Base-by-base conservation (phyloP, 164 flowering plant genomes). In the Warburgia ugandensis region DNA sequence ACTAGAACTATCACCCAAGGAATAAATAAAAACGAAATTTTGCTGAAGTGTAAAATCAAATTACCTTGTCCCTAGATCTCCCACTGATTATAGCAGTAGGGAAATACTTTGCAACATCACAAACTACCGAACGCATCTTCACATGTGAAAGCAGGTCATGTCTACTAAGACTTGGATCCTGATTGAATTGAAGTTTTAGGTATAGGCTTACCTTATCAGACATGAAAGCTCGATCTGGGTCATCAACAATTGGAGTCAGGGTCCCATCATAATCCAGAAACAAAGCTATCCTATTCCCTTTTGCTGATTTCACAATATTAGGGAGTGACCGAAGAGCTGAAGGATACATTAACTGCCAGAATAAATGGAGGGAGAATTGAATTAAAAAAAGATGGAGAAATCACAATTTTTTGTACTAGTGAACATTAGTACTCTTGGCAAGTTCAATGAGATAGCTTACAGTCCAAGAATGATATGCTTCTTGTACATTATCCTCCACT, bases 261-360 rank as follows among this genome's bases (percentile, higher is more conserved):
- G 98, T 91, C 1, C 98, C 98, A 38, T 91, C 98, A 22, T 91
- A 91, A 37, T 91, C 98, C 8, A 91, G 63, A 54, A 91, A 91
- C 78, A 91, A 62, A 4, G 80, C 90, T 1, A 91, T 72, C 47
- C 80, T 68, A 54, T 87, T 91, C 37, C 95, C 94, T 16, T 71
- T 65, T 0, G 87, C 71, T 16, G 80, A 81, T 12, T 41, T 55
- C 10, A 53, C 66, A 13, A 91, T 84, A 21, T 84, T 55, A 22
- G 84, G 86, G 23, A 87, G 83, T 77, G 65, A 77, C 37, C 29
- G 65, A 41, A 91, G 49, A 10, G 97, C 97, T 6, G 97, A 86
- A 0, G 95, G 97, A 60, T 80, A 85, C 10, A 37, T 62, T 29
- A 59, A 33, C 94, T 87, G 65, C 14, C 19, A 9, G 32, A 29